phyloP scores from a whole-genome alignment of 1,139 yeast genomes.

The Groenewaldozyma auringiensis region DNA sequence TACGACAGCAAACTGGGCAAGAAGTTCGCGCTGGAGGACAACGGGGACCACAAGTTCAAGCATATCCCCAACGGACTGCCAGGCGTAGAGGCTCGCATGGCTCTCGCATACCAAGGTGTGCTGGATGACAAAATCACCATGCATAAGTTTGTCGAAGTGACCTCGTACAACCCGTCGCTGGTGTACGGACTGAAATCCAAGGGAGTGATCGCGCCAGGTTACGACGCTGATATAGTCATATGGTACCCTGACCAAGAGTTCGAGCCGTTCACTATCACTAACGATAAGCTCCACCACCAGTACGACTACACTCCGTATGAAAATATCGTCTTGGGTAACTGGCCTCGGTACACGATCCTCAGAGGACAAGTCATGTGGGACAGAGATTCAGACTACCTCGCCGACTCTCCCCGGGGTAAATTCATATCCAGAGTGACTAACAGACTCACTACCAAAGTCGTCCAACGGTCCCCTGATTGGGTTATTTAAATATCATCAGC shows the following conservation, averaged over 20 bases:
- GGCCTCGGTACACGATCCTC: constrained; percentile 39
- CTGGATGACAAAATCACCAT: constrained; percentile 36
- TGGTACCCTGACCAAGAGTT: constrained; percentile 37
- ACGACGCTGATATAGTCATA: constrained; percentile 39
- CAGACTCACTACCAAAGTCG: constrained; percentile 3
- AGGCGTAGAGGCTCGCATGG: constrained; percentile 42
- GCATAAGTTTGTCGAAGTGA: constrained; percentile 38
- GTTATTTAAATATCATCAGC: background rate
- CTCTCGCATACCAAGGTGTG: constrained; percentile 38
- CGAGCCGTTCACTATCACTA: constrained; percentile 27
- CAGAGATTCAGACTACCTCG: constrained; percentile 6
- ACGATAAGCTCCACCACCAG: constrained; percentile 36
- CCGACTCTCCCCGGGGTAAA: constrained; percentile 4
- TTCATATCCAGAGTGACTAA: constrained; percentile 6
- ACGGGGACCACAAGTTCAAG: constrained; percentile 33
- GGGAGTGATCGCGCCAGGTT: constrained; percentile 38
- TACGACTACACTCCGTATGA: constrained; percentile 44
- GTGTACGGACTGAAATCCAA: constrained; percentile 31
- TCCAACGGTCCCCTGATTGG: background rate
- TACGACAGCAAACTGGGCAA: constrained; percentile 37
- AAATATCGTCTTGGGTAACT: constrained; percentile 37
- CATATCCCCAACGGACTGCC: constrained; percentile 41
- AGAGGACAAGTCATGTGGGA: constrained; percentile 13
- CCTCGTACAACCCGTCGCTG: constrained; percentile 39
- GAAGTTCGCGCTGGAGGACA: constrained; percentile 30